Percentiles rank a stretch among this genome's conserved stretches.
These are phyloP conservation scores for Cryptococcus amylolentus DNA, from an alignment of 1,284 basidiomycete genomes.

Conservation along the genomic window DNA sequence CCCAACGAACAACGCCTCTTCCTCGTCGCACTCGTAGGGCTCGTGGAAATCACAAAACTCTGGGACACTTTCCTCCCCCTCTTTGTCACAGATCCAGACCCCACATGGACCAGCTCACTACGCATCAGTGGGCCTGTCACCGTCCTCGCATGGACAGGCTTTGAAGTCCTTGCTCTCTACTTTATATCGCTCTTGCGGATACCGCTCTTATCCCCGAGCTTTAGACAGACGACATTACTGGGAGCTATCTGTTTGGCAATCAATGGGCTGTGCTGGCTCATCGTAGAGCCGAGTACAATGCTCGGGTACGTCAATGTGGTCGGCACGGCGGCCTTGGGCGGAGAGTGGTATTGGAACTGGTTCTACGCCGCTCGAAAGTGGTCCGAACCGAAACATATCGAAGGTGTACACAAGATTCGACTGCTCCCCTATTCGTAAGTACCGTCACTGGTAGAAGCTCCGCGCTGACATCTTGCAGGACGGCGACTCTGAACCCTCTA, in stretches of 20 bases:
- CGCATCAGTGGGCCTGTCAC: slow-evolving; percentile 29
- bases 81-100: slow-evolving; percentile 27
- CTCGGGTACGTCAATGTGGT: slow-evolving; percentile 32
- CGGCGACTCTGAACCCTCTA: slow-evolving; percentile 47
- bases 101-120: slow-evolving; percentile 29
- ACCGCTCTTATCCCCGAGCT: slow-evolving; percentile 35
- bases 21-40: slow-evolving; percentile 35
- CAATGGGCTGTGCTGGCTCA: slow-evolving; percentile 38
- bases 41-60: slow-evolving; percentile 44
- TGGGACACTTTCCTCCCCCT: slow-evolving; percentile 44
- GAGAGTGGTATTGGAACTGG: slow-evolving; percentile 28
- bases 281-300: slow-evolving; percentile 36
- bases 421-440: slow-evolving; percentile 38
- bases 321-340: slow-evolving; percentile 27
- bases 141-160: slow-evolving; percentile 28
- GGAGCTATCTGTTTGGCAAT: slow-evolving; percentile 14
- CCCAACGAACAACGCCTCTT: slow-evolving; percentile 42
- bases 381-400: slow-evolving; percentile 34
- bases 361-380: slow-evolving; percentile 14
- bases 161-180: slow-evolving; percentile 25
- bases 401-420: slow-evolving; percentile 42
- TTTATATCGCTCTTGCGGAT: slow-evolving; percentile 32
- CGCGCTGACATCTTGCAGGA: slow-evolving; percentile 16
- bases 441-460: not conserved
- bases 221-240: slow-evolving; percentile 18